A percentile compares a stretch with the other conserved stretches of the same genome.
Conservation (phyloP, 805 yeast genomes). For the Vanderwaltozyma tropicalis region DNA sequence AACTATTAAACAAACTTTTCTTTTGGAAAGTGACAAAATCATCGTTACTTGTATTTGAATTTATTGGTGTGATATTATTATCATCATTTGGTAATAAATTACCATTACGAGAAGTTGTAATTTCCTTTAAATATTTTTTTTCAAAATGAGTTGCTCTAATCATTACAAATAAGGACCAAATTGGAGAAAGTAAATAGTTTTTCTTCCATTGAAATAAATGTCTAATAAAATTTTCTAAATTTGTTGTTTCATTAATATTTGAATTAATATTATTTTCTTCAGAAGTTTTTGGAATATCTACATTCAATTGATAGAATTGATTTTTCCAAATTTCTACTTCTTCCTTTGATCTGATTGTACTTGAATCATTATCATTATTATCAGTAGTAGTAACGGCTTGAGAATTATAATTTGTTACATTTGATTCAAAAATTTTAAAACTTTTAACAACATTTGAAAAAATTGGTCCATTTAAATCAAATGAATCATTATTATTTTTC, state of each 20-base stretch:
- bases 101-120: not conserved
- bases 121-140: conserved; percentile 37
- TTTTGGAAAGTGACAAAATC: not conserved
- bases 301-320: conserved; percentile 7
- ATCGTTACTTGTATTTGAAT: conserved; percentile 4
- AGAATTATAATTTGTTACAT: conserved; percentile 14
- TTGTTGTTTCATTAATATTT: conserved; percentile 17
- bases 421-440: conserved; percentile 17
- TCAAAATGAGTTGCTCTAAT: conserved; percentile 38
- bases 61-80: conserved; percentile 7
- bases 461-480: conserved; percentile 5
- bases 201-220: conserved; percentile 22
- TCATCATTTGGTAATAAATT: too few relatives aligned
- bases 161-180: conserved; percentile 46
- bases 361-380: conserved; percentile 1
- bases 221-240: conserved; percentile 25
- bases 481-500: not conserved
- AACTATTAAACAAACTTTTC: conserved; percentile 25
- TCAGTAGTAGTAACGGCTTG: conserved; percentile 19
- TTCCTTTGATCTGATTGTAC: not conserved
- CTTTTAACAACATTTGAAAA: conserved; percentile 16
- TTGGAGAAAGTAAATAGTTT: conserved; percentile 33
- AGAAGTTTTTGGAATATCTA: not conserved
- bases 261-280: not conserved
- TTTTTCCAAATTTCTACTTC: conserved; percentile 4